phyloP scores from a whole-genome alignment of 2,329 filamentous ascomycete genomes.

The Gnomoniopsis sp. region DNA sequence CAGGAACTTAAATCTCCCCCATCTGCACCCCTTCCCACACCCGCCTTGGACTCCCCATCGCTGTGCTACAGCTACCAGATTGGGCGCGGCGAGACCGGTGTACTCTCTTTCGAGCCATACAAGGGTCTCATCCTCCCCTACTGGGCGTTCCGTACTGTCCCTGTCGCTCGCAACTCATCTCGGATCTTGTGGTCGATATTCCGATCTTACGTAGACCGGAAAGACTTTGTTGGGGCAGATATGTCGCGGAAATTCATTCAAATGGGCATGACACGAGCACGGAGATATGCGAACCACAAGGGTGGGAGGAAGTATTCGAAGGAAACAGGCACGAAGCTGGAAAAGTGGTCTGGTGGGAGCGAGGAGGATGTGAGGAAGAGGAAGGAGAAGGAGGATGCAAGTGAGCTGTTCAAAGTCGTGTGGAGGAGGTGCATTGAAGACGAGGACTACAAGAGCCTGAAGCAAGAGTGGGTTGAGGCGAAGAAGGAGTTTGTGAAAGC shows the following conservation, averaged over 20 bases:
- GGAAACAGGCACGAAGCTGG: slow-evolving; percentile 36
- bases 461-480: slow-evolving; percentile 24
- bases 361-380: slow-evolving; percentile 39
- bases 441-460: slow-evolving; percentile 40
- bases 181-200: slow-evolving; percentile 47
- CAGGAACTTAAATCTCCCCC: slow-evolving; percentile 8
- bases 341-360: slow-evolving; percentile 31
- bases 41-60: slow-evolving; percentile 5
- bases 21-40: slow-evolving; percentile 2
- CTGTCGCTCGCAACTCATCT: slow-evolving; percentile 49
- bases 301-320: slow-evolving; percentile 52
- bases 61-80: slow-evolving; percentile 43
- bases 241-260: slow-evolving; percentile 63
- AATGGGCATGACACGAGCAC: slow-evolving; percentile 63
- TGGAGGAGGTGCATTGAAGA: slow-evolving; percentile 45
- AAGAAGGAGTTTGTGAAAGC: slow-evolving; percentile 3
- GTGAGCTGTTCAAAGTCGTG: slow-evolving; percentile 43
- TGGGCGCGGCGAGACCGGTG: slow-evolving; percentile 57
- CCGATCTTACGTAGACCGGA: slow-evolving; percentile 43
- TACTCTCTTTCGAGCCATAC: slow-evolving; percentile 62
- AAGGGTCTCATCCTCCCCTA: slow-evolving; percentile 56
- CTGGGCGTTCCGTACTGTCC: slow-evolving; percentile 55
- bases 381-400: slow-evolving; percentile 47
- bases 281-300: slow-evolving; percentile 54
- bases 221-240: slow-evolving; percentile 62